Evolutionary conservation across 1,284 basidiomycete genomes (phyloP), one percentile per base, ranked within the genome.

Genomic region (Ganoderma meredithae): DNA sequence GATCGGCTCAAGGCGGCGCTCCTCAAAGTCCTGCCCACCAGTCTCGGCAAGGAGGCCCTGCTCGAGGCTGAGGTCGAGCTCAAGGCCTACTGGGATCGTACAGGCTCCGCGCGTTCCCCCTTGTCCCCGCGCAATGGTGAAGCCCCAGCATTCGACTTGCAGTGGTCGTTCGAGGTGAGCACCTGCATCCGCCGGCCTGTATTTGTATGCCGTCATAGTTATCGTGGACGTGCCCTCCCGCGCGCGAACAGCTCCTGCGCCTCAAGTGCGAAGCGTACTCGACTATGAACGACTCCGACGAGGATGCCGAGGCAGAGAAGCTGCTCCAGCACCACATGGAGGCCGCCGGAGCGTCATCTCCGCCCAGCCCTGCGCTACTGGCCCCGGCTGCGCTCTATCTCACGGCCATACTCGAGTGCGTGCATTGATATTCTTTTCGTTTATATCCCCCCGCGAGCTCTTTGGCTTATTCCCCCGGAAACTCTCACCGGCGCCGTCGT

Each of bases 341-440:
- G 36, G 72, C 75, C 27, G 76, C 71, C 68, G 83, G 78, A 56
- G 83, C 84, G 19, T 75, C 81, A 7, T 73, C 81, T 58, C 82
- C 86, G 22, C 90, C 90, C 17, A 87, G 84, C 63, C 73, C 85
- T 40, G 76, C 83, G 2, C 81, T 91, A n/a, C 80, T 96, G n/a
- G 88, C 91, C 15, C 94, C 95, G 3, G 93, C 95, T 31, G 91
- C 93, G 19, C 79, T 97, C 58, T 97, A 96, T 84, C 84, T 96
- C 65, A 96, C 95, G 13, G 95, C 95, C n/a, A 93, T 97, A 71
- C 83, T 97, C 53, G 95, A 97, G 95, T 96, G 78, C 82, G 94
- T 88, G 39, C 44, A 47, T 47, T 47, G 4, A n/a, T 22, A 49
- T 49, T 13, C 22, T n/a, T n/a, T n/a, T n/a, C n/a, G n/a, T n/a